A percentile compares a stretch with the other conserved stretches of the same genome.
Conservation (phyloP, 2,329 filamentous ascomycete species). For the Blumeria hordei region DNA sequence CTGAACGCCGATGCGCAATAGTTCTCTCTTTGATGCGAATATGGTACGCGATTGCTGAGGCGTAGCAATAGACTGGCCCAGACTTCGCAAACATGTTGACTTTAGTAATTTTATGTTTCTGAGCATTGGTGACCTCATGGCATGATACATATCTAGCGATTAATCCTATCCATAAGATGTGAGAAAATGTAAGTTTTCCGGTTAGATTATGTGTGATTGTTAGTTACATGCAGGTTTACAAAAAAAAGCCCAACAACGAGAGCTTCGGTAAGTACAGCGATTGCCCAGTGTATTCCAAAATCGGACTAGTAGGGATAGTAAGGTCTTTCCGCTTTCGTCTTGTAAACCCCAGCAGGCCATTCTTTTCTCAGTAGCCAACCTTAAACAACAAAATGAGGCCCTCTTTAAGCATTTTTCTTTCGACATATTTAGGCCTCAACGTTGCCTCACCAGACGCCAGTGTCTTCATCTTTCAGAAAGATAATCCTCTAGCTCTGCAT, state of each 20-base stretch:
- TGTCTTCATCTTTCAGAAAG: slow-evolving; percentile 24
- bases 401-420: slow-evolving; percentile 17
- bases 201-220: too few relatives aligned
- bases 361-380: too few relatives aligned
- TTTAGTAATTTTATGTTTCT: neutral
- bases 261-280: too few relatives aligned
- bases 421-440: slow-evolving; percentile 16
- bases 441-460: slow-evolving; percentile 19
- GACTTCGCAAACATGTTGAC: neutral
- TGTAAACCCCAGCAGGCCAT: too few relatives aligned
- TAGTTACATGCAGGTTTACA: too few relatives aligned
- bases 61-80: neutral
- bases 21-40: slow-evolving; percentile 8
- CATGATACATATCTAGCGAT: neutral
- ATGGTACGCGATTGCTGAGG: neutral
- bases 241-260: too few relatives aligned
- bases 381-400: slow-evolving; percentile 17
- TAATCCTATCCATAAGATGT: too few relatives aligned
- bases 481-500: slow-evolving; percentile 16
- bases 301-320: too few relatives aligned
- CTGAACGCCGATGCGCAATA: slow-evolving; percentile 8
- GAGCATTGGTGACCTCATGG: neutral
- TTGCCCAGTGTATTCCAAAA: too few relatives aligned
- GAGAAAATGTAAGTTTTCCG: too few relatives aligned
- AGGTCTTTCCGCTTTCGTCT: too few relatives aligned